phyloP scores from a whole-genome alignment of 1,139 yeast species.

The Nadsonia starkeyi-henricii region DNA sequence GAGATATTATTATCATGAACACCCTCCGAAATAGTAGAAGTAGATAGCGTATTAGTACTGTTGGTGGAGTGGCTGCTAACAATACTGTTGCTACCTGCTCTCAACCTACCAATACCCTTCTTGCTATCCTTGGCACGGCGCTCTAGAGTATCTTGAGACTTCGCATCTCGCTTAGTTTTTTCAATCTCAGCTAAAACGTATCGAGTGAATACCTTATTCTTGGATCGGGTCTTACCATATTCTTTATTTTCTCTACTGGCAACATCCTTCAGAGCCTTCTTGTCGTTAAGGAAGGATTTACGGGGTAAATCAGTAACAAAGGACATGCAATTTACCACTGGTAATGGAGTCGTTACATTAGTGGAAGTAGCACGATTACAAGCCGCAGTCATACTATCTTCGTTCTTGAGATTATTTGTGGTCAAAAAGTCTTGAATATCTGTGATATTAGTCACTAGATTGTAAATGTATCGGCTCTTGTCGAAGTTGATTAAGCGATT shows the following conservation, averaged over 20 bases:
- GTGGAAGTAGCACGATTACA: conserved; percentile 6
- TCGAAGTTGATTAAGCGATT: conserved; percentile 50
- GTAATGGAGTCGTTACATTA: conserved; percentile 7
- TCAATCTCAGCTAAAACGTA: conserved; percentile 36
- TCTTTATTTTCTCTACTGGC: conserved; percentile 32
- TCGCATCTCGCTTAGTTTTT: conserved; percentile 37
- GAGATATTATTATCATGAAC: neutral
- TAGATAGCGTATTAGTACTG: neutral
- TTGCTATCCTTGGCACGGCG: conserved; percentile 26
- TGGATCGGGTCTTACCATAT: conserved; percentile 21
- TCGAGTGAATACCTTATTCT: conserved; percentile 30
- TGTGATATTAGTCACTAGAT: conserved; percentile 35
- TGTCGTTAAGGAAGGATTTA: conserved; percentile 18
- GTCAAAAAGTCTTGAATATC: conserved; percentile 23
- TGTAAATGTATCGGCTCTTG: conserved; percentile 49
- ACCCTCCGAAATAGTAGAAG: neutral
- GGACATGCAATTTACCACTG: conserved; percentile 9
- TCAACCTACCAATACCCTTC: conserved; percentile 12
- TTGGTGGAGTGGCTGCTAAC: conserved; percentile 4
- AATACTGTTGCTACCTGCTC: conserved; percentile 4
- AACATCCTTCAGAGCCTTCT: conserved; percentile 25
- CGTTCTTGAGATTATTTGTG: conserved; percentile 3
- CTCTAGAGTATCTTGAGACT: conserved; percentile 31
- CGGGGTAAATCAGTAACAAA: conserved; percentile 20
- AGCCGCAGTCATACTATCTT: conserved; percentile 8